Evolutionary conservation across 441 rosid species (phyloP).

Genomic region (Corymbia citriodora): DNA sequence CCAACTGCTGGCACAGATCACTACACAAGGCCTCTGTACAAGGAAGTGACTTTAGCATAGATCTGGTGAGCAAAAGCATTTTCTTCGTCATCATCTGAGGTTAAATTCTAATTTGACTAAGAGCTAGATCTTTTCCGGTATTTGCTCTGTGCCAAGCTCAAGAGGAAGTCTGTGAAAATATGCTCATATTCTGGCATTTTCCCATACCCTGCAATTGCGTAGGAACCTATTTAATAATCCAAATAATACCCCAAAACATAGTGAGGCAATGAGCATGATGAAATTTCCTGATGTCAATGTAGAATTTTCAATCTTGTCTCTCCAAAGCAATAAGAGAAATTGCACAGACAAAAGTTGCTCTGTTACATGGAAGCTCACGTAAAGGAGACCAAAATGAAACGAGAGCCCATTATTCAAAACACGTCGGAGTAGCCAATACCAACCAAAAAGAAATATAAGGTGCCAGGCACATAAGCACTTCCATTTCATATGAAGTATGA

Average conservation of each 20-base stretch:
- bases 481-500: background rate
- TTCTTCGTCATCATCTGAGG: background rate
- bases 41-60: background rate
- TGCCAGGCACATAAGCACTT: background rate
- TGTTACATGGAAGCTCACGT: background rate
- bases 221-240: background rate
- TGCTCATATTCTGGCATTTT: conserved; percentile 65
- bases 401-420: background rate
- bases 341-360: background rate
- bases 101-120: background rate
- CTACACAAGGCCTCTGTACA: background rate
- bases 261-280: background rate
- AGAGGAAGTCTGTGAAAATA: conserved; percentile 52
- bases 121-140: conserved; percentile 40
- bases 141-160: conserved; percentile 41
- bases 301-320: background rate
- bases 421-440: background rate
- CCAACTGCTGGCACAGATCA: conserved; percentile 7
- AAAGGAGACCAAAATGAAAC: background rate
- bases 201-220: conserved; percentile 43
- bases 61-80: background rate
- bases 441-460: background rate
- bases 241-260: background rate
- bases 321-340: background rate
- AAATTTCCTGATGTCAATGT: background rate